A percentile compares a stretch with the other conserved stretches of the same genome.
These are phyloP conservation scores for Teratosphaeriaceae sp. DNA, from an alignment of 2,329 filamentous ascomycete genomes.

Conservation along the genomic window DNA sequence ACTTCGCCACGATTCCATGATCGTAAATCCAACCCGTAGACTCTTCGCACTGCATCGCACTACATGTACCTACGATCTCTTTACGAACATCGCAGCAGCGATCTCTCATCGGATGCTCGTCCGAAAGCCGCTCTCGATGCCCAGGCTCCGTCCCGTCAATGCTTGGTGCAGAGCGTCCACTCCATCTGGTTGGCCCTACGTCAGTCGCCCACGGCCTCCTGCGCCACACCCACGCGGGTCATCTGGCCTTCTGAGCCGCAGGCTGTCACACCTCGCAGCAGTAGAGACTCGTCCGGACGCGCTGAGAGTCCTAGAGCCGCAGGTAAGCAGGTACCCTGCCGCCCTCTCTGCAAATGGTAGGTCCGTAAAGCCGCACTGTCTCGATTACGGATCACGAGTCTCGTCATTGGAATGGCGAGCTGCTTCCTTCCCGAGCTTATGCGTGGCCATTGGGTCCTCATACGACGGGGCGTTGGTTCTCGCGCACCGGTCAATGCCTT, in stretches of 20 bases:
- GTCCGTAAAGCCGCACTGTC: not conserved
- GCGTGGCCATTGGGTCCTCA: not conserved
- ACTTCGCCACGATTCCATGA: slow-evolving; percentile 1
- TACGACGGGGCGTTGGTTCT: no score
- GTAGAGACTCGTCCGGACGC: no score
- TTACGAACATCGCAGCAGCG: no score
- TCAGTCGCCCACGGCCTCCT: not conserved
- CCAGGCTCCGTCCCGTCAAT: no score
- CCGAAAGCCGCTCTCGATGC: no score
- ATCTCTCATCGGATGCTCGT: no score
- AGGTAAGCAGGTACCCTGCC: not conserved
- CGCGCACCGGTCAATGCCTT: not conserved
- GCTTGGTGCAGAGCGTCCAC: no score
- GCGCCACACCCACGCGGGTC: not conserved
- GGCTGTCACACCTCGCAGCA: not conserved
- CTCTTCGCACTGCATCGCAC: no score
- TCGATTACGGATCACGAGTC: not conserved
- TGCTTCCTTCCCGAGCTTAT: not conserved
- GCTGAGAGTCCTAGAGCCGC: not conserved
- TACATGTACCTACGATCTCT: no score
- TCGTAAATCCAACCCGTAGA: no score
- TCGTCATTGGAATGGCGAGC: not conserved
- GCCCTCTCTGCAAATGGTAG: not conserved
- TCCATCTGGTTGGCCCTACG: no score
- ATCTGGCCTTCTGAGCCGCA: not conserved